phyloP scores from a whole-genome alignment of 345 rosid species.

The Gossypium raimondii region DNA sequence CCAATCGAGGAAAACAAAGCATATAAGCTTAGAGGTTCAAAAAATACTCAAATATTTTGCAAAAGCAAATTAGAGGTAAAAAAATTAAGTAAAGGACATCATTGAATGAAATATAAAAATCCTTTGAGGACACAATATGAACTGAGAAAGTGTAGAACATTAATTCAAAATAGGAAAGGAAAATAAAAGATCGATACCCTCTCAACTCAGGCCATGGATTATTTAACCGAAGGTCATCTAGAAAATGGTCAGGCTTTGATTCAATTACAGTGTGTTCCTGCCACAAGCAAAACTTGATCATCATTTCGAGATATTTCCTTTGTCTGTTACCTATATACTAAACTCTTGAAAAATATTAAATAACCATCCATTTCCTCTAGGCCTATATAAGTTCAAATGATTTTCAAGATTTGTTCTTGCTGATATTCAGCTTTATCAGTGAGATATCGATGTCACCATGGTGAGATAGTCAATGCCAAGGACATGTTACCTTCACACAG shows the following conservation, averaged over 20 bases:
- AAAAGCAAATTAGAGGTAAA: not conserved
- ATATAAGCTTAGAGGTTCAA: constrained; percentile 2
- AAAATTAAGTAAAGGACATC: not conserved
- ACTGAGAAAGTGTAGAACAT: not conserved
- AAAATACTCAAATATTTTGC: not conserved
- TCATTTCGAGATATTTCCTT: not conserved
- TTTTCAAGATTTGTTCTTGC: not conserved
- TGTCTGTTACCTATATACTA: not conserved
- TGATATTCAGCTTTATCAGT: not conserved
- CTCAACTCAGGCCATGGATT: constrained; percentile 92
- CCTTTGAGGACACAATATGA: not conserved
- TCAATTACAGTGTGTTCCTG: constrained; percentile 92
- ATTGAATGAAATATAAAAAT: not conserved
- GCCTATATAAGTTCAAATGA: not conserved
- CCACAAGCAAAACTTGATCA: constrained; percentile 9
- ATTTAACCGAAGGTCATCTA: constrained; percentile 92
- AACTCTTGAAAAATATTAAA: not conserved
- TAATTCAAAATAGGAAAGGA: not conserved
- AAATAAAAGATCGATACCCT: constrained; percentile 34
- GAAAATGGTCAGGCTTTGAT: constrained; percentile 96
- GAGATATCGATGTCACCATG: not conserved
- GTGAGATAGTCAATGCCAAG: not conserved
- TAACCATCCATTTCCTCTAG: not conserved
- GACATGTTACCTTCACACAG: constrained; percentile 68
- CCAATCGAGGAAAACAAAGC: not conserved